phyloP scores from a whole-genome alignment of 2,329 filamentous ascomycete species.

The Zymoseptoria brevis region DNA sequence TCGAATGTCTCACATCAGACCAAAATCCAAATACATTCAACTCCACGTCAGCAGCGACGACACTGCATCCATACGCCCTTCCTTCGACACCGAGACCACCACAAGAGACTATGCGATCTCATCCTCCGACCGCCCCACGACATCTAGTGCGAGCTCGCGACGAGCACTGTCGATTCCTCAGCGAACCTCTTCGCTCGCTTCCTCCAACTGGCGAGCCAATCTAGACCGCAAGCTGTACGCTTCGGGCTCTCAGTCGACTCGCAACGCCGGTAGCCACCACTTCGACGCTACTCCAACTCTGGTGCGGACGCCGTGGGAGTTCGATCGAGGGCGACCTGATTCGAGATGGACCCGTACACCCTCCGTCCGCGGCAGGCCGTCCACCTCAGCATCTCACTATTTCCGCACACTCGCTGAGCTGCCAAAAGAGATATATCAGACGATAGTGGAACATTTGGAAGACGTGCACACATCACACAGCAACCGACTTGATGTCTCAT shows the following conservation, averaged over 20 bases:
- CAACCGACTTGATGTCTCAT: constrained; percentile 41
- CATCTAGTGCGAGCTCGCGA: background rate
- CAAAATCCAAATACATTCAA: constrained; percentile 18
- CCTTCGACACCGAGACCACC: constrained; percentile 3
- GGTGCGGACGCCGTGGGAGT: constrained; percentile 34
- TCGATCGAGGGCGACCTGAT: constrained; percentile 20
- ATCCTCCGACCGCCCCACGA: background rate
- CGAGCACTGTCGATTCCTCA: constrained; percentile 10
- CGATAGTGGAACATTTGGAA: constrained; percentile 46
- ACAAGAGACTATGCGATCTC: constrained; percentile 1
- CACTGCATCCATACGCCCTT: constrained; percentile 6
- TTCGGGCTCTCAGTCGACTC: background rate
- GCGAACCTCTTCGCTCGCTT: constrained; percentile 12
- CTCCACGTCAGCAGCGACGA: constrained; percentile 21
- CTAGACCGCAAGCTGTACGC: background rate
- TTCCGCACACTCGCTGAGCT: constrained; percentile 30
- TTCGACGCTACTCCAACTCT: constrained; percentile 13
- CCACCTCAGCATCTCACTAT: constrained; percentile 1
- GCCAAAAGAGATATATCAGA: constrained; percentile 48
- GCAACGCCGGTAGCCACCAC: constrained; percentile 2
- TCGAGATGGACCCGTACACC: constrained; percentile 11
- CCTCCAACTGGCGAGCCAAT: background rate
- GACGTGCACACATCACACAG: constrained; percentile 31
- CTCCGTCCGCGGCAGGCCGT: background rate
- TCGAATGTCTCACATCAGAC: constrained; percentile 6